Evolutionary conservation across 306 rosid genomes (phyloP).

Genomic region (Lathyrus aphaca): DNA sequence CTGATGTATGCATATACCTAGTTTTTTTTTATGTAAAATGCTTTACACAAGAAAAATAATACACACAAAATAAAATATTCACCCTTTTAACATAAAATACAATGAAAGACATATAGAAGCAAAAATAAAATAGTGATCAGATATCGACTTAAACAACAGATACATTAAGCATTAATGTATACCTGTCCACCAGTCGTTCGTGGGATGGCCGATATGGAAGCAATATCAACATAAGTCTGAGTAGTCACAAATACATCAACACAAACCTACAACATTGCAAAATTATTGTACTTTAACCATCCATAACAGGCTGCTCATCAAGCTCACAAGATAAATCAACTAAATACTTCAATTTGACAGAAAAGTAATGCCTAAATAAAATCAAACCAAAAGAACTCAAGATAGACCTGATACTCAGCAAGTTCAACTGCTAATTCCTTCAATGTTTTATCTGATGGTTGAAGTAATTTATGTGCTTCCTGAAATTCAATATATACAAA

Average conservation of each 20-base stretch:
- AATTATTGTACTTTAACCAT: slow-evolving; percentile 34
- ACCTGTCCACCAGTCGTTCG: slow-evolving; percentile 99
- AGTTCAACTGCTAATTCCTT: slow-evolving; percentile 88
- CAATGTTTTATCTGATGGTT: slow-evolving; percentile 85
- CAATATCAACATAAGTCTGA: slow-evolving; percentile 84
- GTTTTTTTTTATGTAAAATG: slow-evolving; percentile 18
- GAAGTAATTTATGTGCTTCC: slow-evolving; percentile 98
- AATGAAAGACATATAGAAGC: neutral
- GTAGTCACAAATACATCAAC: slow-evolving; percentile 89
- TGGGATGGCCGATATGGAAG: slow-evolving; percentile 86
- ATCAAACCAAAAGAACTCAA: slow-evolving; percentile 33
- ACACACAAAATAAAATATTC: slow-evolving; percentile 1
- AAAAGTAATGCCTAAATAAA: slow-evolving; percentile 29
- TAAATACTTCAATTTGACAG: slow-evolving; percentile 19
- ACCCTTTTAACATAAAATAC: slow-evolving; percentile 26
- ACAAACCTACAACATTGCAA: slow-evolving; percentile 70
- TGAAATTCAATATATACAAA: slow-evolving; percentile 47
- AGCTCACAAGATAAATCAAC: slow-evolving; percentile 30
- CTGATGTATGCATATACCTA: slow-evolving; percentile 11
- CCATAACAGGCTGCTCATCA: slow-evolving; percentile 24
- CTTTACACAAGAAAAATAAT: slow-evolving; percentile 14
- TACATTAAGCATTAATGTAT: slow-evolving; percentile 26
- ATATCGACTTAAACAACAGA: slow-evolving; percentile 4
- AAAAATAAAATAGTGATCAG: too few species aligned
- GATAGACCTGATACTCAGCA: slow-evolving; percentile 87